Percentiles rank a stretch among this genome's conserved stretches.
phyloP scores from a whole-genome alignment of 495 filamentous ascomycete species.

The Penicillium samsonianum region DNA sequence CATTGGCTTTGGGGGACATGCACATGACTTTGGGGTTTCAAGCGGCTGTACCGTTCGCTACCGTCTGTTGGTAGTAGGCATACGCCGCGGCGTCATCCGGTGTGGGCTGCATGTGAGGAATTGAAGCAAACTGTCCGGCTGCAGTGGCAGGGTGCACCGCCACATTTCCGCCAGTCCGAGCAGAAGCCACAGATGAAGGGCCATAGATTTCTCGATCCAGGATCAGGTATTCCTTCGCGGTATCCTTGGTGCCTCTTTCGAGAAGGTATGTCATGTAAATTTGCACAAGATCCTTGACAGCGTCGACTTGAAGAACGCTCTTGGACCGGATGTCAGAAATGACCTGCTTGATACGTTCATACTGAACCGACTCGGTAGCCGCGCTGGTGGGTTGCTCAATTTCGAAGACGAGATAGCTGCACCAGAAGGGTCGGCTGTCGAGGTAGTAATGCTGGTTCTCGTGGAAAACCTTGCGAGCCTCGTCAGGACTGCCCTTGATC shows the following conservation, averaged over 20 bases:
- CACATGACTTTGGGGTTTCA: slow-evolving; percentile 11
- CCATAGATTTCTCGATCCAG: slow-evolving; percentile 89
- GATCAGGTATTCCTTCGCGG: slow-evolving; percentile 81
- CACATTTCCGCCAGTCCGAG: slow-evolving; percentile 36
- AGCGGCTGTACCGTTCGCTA: slow-evolving; percentile 35
- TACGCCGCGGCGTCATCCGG: slow-evolving; percentile 31
- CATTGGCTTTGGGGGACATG: slow-evolving; percentile 4
- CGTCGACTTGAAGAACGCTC: slow-evolving; percentile 65
- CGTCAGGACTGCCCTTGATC: slow-evolving; percentile 79
- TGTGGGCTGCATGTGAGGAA: slow-evolving; percentile 17
- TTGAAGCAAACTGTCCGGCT: slow-evolving; percentile 18
- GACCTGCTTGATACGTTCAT: slow-evolving; percentile 77
- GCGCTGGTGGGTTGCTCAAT: slow-evolving; percentile 77
- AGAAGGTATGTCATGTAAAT: slow-evolving; percentile 84
- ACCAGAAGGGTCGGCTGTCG: slow-evolving; percentile 90
- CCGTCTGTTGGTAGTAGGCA: slow-evolving; percentile 43
- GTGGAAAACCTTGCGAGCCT: slow-evolving; percentile 82
- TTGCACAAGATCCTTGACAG: slow-evolving; percentile 75
- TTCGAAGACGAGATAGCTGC: slow-evolving; percentile 86
- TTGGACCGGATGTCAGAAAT: slow-evolving; percentile 73
- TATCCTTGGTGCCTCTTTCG: slow-evolving; percentile 76
- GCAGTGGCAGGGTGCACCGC: slow-evolving; percentile 17
- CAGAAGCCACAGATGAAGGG: slow-evolving; percentile 40
- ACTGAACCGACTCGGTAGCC: slow-evolving; percentile 64
- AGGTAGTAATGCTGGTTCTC: slow-evolving; percentile 83